A percentile compares a stretch with the other conserved stretches of the same genome.
Conservation (phyloP, 1,284 basidiomycete genomes). For the Fomitopsis pinicola region DNA sequence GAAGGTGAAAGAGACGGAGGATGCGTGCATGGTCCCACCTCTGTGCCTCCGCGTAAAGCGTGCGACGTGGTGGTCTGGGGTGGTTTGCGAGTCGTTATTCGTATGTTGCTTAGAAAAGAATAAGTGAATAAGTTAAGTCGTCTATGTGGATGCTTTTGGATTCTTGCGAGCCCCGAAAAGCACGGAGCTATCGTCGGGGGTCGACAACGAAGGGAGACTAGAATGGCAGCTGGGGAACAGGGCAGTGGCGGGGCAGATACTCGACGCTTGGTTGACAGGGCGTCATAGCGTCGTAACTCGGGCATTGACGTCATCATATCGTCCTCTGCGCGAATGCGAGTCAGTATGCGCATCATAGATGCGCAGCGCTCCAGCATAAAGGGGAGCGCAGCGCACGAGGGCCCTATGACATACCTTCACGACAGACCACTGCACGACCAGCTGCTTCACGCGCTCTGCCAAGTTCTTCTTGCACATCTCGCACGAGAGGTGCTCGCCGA, state of each 20-base stretch:
- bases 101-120: neutral
- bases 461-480: constrained; percentile 56
- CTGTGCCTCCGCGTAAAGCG: neutral
- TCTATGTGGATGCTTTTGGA: neutral
- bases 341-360: neutral
- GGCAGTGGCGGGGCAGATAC: neutral
- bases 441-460: constrained; percentile 59
- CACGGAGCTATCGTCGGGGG: neutral
- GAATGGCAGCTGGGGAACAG: neutral
- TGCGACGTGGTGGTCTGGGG: neutral
- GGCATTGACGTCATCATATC: constrained; percentile 1
- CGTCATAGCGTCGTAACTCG: neutral
- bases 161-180: neutral
- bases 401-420: constrained; percentile 50
- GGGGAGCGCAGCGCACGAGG: neutral
- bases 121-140: neutral
- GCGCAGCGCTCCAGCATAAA: neutral
- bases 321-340: constrained; percentile 3
- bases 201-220: neutral
- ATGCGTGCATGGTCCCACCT: neutral
- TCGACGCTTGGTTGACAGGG: too few relatives aligned
- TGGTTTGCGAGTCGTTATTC: neutral
- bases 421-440: constrained; percentile 72
- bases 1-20: neutral
- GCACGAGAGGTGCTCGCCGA: constrained; percentile 31